Conservation (phyloP, 495 filamentous ascomycete species). For the Penicillium cinerascens region DNA sequence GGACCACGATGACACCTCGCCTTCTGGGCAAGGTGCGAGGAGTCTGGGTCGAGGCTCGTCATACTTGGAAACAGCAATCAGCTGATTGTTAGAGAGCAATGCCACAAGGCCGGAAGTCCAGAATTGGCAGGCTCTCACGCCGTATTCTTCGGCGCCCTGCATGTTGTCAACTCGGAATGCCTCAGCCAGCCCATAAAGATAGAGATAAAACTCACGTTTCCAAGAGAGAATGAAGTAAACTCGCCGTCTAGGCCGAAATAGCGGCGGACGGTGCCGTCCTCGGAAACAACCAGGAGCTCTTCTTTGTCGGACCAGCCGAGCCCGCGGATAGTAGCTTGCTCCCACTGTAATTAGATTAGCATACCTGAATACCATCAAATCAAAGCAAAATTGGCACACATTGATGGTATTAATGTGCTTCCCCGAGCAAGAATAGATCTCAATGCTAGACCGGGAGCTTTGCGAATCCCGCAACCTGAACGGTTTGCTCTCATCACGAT, state of each 20-base stretch:
- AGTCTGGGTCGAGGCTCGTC: conserved; percentile 85
- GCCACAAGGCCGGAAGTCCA: conserved; percentile 91
- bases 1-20: conserved; percentile 81
- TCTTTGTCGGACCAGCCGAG: conserved; percentile 98
- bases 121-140: conserved; percentile 84
- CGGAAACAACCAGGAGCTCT: conserved; percentile 81
- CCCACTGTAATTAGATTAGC: conserved; percentile 61
- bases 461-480: conserved; percentile 68
- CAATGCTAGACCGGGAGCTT: conserved; percentile 76
- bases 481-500: conserved; percentile 84
- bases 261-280: conserved; percentile 86
- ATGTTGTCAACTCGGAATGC: conserved; percentile 11
- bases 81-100: conserved; percentile 81
- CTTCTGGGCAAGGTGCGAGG: conserved; percentile 73
- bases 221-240: conserved; percentile 93
- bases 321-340: conserved; percentile 82
- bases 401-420: conserved; percentile 71
- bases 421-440: conserved; percentile 90
- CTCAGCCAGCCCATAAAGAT: not conserved
- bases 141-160: conserved; percentile 77
- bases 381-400: conserved; percentile 35
- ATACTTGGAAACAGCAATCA: conserved; percentile 84
- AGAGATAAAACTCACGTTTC: conserved; percentile 55
- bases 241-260: conserved; percentile 91
- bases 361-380: not conserved